phyloP scores from a whole-genome alignment of 768 basidiomycete genomes.

The Chiua virens region DNA sequence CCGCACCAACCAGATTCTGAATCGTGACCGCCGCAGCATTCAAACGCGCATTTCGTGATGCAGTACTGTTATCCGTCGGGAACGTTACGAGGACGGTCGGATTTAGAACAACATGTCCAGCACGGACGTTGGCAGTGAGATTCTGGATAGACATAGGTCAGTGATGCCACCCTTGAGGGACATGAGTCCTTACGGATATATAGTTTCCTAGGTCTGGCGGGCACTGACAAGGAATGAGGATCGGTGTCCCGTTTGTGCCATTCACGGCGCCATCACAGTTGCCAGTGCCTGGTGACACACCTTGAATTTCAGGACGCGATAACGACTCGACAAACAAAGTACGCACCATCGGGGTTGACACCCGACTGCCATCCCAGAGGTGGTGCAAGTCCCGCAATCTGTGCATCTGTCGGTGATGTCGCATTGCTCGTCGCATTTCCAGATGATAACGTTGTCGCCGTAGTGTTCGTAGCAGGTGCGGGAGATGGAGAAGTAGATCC shows the following conservation, averaged over 20 bases:
- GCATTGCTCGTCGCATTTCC: constrained; percentile 9
- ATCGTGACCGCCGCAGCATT: constrained; percentile 60
- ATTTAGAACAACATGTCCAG: constrained; percentile 43
- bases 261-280: constrained; percentile 38
- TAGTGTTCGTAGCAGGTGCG: constrained; percentile 1
- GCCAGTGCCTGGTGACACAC: constrained; percentile 30
- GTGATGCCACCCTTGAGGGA: background rate
- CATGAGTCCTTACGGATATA: constrained; percentile 18
- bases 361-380: constrained; percentile 54
- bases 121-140: constrained; percentile 40
- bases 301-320: background rate
- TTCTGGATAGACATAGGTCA: constrained; percentile 19
- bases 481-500: background rate
- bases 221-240: constrained; percentile 37
- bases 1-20: constrained; percentile 69
- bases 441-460: background rate
- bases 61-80: constrained; percentile 42
- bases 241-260: constrained; percentile 30
- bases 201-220: constrained; percentile 30
- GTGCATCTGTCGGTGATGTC: constrained; percentile 20
- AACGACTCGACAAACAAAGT: background rate
- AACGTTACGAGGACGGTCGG: constrained; percentile 40
- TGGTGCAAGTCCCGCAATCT: constrained; percentile 50
- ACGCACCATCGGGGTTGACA: constrained; percentile 57
- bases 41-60: constrained; percentile 48